These are phyloP conservation scores for Hymenoscyphus fraxineus DNA, from an alignment of 2,329 filamentous ascomycete species.

Conservation along the genomic window DNA sequence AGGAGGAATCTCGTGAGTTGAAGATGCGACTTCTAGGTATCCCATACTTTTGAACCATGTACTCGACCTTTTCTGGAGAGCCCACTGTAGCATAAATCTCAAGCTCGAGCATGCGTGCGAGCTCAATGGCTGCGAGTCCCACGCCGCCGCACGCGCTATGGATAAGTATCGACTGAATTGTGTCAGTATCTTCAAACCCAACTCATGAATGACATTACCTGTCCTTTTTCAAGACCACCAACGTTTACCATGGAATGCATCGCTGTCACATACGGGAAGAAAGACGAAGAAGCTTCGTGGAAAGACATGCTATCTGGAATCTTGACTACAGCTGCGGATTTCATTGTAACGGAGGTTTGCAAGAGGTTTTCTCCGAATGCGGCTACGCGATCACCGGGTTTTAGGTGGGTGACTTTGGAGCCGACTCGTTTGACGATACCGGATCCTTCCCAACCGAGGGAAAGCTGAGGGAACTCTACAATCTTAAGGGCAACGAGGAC, in stretches of 20 bases:
- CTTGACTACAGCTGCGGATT: slow-evolving; percentile 31
- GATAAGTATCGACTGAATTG: slow-evolving; percentile 28
- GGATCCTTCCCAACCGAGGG: slow-evolving; percentile 17
- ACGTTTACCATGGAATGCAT: slow-evolving; percentile 9
- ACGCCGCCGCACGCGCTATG: slow-evolving; percentile 32
- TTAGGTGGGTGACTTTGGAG: slow-evolving; percentile 22
- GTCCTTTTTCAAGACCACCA: slow-evolving; percentile 7
- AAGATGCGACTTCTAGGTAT: slow-evolving; percentile 10
- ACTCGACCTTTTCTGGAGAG: slow-evolving; percentile 12
- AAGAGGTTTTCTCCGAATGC: slow-evolving; percentile 33
- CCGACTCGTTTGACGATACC: slow-evolving; percentile 31
- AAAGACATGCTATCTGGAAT: slow-evolving; percentile 42
- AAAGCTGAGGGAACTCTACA: slow-evolving; percentile 13
- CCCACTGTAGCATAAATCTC: slow-evolving; percentile 30
- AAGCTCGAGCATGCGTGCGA: slow-evolving; percentile 28
- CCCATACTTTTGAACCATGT: slow-evolving; percentile 3
- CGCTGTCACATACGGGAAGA: slow-evolving; percentile 7
- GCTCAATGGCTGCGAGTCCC: slow-evolving; percentile 34
- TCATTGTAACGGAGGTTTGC: not conserved
- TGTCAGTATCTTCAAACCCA: not conserved
- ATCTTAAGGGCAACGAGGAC: slow-evolving; percentile 26
- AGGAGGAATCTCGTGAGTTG: slow-evolving; percentile 18
- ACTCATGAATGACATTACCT: not conserved
- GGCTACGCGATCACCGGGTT: slow-evolving; percentile 29
- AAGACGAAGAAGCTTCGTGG: slow-evolving; percentile 39